Evolutionary conservation across 768 basidiomycete species (phyloP), one percentile per base, ranked within the genome.

Genomic region (Calocera viscosa): DNA sequence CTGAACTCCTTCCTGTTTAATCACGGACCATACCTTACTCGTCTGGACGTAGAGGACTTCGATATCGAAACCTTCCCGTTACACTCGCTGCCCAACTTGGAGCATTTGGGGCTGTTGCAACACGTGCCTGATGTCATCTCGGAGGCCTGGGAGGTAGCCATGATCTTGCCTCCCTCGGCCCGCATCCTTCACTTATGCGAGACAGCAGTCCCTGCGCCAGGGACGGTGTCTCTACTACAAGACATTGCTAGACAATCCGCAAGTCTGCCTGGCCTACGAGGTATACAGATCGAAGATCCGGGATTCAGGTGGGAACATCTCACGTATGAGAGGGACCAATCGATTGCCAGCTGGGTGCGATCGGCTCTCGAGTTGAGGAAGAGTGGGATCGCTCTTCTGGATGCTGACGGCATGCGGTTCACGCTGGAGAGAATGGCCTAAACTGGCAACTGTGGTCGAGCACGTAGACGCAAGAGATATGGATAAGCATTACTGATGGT

Each of bases 271-370:
- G 5, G 30, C 5, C 11, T 60, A 19, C 14, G 30, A 60, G 53
- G 5, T 7, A 60, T 60, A 60, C 53, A 60, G 30, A 60, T 60
- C 26, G 53, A 60, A 22, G 53, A 60, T 32, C 53, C 53, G 5
- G 53, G 53, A 60, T 60, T 60, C 30, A 12, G 24, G 3, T 60
- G 53, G 53, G 53, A 60, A 60, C 26, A 60, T 19, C 53, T 60
- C 22, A 32, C 53, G 2, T 60, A 32, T 30, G 26, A 60, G 16
- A 26, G 26, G 53, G 53, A 28, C 30, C 11, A 26, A 32, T 26
- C 53, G 24, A 60, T 47, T 7, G 43, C 53, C 7, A 32, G 26
- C 16, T 60, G 53, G 53, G 26, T 60, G 11, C 24, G 30, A 22
- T 16, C 30, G 24, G 53, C 53, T 14, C 30, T 60, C 26, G 26